Evolutionary conservation across 75 land plant genomes (phyloP), one percentile per base, ranked within the genome.

Genomic region (Pseudotsuga menziesii): DNA sequence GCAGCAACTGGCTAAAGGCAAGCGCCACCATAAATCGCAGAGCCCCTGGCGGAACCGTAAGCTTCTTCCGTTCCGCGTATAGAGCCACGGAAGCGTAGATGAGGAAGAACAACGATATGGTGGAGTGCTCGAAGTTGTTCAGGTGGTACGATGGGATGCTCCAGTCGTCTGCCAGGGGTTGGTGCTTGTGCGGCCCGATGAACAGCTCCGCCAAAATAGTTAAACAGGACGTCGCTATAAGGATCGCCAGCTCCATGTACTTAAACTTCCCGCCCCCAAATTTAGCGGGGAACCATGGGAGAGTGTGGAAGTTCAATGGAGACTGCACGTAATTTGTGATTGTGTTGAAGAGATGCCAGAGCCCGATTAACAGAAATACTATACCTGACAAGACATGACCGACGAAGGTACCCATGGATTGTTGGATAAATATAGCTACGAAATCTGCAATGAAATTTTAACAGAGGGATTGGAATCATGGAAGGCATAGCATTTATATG

Each of bases 321-420:
- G 80, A 57, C 74, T 76, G 78, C 26, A 55, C 64, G 78, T 84
- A 92, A 78, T 81, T 63, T 61, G 76, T 71, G 77, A 88, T 67
- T 62, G 82, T 88, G 83, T 88, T 93, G 72, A 83, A 67, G 20
- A 82, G 72, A 52, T 93, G 95, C 93, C 93, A 90, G 16, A 93
- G 56, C 32, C 94, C 94, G 66, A 90, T 82, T 48, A 88, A 26
- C 54, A 85, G 25, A 79, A 92, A 87, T 61, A 83, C 89, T 1
- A 81, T 61, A 25, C 95, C 93, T 2, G 95, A 88, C 2, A 82
- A 76, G 20, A 93, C 56, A 75, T 90, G 95, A 11, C 89, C 93
- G 14, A 85, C 41, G 66, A 93, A 82, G 26, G 86, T 90, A 16
- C 93, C 93, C 93, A 90, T 92, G 23, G 9, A 13, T 56, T 56